Percentiles rank a stretch among this genome's conserved stretches.
Evolutionary conservation across 495 filamentous ascomycete genomes (phyloP).

Genomic region (Astrothelium macrocarpum): DNA sequence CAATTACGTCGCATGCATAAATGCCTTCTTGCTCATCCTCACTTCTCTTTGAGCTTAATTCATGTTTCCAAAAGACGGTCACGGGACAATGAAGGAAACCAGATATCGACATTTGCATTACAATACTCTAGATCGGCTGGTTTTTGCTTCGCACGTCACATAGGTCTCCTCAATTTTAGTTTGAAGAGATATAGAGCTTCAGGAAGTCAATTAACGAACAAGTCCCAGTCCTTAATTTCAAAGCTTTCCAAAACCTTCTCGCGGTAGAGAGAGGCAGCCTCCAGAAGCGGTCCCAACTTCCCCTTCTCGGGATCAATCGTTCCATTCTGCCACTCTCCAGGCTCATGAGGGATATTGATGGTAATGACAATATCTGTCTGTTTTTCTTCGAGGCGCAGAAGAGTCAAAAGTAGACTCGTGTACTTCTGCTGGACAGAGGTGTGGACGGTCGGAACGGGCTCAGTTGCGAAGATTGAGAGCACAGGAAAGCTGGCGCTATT

Average conservation of each 20-base stretch:
- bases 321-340: slow-evolving; percentile 50
- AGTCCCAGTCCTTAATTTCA: slow-evolving; percentile 68
- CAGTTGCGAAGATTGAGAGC: background rate
- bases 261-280: slow-evolving; percentile 48
- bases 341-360: slow-evolving; percentile 77
- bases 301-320: slow-evolving; percentile 55
- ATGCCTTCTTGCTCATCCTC: too few species aligned
- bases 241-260: slow-evolving; percentile 58
- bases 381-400: slow-evolving; percentile 65
- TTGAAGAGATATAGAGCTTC: background rate
- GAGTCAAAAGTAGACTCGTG: slow-evolving; percentile 54
- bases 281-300: slow-evolving; percentile 52
- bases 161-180: too few species aligned
- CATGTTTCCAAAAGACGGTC: background rate
- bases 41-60: background rate
- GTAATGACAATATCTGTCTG: slow-evolving; percentile 79
- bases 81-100: background rate
- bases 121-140: too few species aligned
- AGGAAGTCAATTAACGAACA: slow-evolving; percentile 46
- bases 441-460: slow-evolving; percentile 12
- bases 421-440: slow-evolving; percentile 27
- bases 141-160: too few species aligned
- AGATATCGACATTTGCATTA: too few species aligned
- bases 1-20: too few species aligned
- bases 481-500: background rate